Evolutionary conservation across 495 filamentous ascomycete species (phyloP).

Genomic region (Parathielavia appendiculata): DNA sequence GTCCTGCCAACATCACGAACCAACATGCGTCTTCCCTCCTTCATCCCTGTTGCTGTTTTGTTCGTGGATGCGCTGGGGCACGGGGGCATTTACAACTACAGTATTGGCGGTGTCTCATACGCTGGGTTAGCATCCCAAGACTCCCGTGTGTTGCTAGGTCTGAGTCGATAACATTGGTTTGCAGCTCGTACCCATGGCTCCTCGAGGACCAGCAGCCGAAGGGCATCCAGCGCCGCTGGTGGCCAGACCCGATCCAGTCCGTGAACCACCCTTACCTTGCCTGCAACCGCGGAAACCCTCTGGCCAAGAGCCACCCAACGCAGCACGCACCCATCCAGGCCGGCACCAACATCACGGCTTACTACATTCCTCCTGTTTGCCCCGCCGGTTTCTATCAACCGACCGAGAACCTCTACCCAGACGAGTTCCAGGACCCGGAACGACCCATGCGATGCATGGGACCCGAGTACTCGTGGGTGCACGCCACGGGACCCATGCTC

Average conservation of each 20-base stretch:
- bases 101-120: background rate
- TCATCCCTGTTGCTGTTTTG: background rate
- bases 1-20: no score
- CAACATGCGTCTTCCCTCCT: background rate
- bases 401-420: background rate
- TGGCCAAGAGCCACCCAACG: constrained; percentile 11
- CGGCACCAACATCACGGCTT: constrained; percentile 42
- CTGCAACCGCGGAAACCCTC: constrained; percentile 41
- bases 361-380: constrained; percentile 34
- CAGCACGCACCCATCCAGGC: constrained; percentile 37
- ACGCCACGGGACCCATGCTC: constrained; percentile 39
- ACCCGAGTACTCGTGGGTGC: constrained; percentile 35
- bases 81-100: constrained; percentile 6
- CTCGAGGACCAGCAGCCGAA: background rate
- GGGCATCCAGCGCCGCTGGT: constrained; percentile 10
- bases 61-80: background rate
- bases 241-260: constrained; percentile 40
- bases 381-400: background rate
- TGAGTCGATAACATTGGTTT: background rate
- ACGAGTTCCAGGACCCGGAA: background rate
- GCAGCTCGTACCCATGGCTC: constrained; percentile 2
- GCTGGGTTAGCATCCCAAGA: background rate
- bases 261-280: constrained; percentile 36
- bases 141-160: background rate
- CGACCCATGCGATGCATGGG: background rate